Conservation (phyloP, 179 eudicot genomes). For the Sideroxylon spinosum region DNA sequence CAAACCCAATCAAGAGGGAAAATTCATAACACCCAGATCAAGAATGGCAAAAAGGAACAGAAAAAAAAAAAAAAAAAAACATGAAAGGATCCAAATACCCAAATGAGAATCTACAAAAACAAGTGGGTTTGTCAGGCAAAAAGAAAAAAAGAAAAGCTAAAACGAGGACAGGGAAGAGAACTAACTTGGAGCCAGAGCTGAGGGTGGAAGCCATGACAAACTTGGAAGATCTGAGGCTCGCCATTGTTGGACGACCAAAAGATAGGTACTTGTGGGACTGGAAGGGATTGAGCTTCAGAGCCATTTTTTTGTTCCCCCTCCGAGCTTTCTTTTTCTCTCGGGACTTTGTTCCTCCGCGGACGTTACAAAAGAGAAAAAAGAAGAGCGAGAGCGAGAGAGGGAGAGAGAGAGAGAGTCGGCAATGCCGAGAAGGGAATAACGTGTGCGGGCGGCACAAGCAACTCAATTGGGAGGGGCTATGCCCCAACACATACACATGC, state of each 20-base stretch:
- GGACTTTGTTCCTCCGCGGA: not conserved
- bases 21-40: conserved; percentile 7
- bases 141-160: not conserved
- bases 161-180: not conserved
- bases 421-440: not conserved
- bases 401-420: not conserved
- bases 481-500: no score
- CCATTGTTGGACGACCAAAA: conserved; percentile 8
- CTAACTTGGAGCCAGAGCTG: conserved; percentile 42
- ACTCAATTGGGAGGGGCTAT: not conserved
- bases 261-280: conserved; percentile 13
- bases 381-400: no score
- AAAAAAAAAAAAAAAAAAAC: no score
- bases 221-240: conserved; percentile 22
- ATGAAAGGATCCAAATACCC: no score
- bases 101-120: not conserved
- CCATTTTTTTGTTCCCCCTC: conserved; percentile 1
- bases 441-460: not conserved
- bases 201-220: conserved; percentile 27
- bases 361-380: not conserved
- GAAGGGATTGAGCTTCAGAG: conserved; percentile 20
- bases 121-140: not conserved
- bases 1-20: not conserved
- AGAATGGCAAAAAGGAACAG: no score
- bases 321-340: not conserved